Percentiles rank a stretch among this genome's conserved stretches.
Evolutionary conservation across 2,329 filamentous ascomycete species (phyloP).

Genomic region (Aciculosporium take): DNA sequence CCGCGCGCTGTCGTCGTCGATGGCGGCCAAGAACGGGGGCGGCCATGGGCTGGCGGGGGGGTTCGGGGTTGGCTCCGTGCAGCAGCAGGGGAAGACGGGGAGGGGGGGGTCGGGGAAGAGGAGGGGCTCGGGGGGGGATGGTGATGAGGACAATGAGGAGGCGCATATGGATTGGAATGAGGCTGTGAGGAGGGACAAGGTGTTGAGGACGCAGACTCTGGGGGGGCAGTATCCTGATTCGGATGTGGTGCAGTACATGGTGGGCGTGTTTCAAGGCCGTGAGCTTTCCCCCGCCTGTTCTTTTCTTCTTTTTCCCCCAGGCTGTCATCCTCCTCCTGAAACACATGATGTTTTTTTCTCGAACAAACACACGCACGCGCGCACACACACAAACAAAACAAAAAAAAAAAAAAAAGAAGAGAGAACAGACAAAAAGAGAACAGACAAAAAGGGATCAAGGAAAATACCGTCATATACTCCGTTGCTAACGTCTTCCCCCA

Average conservation of each 20-base stretch:
- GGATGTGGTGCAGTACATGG: slow-evolving; percentile 70
- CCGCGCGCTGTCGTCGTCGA: slow-evolving; percentile 51
- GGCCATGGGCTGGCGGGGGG: slow-evolving; percentile 59
- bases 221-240: slow-evolving; percentile 64
- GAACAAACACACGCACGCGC: no score
- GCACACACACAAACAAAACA: no score
- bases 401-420: not conserved
- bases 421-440: not conserved
- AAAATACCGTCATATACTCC: not conserved
- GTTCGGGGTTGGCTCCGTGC: slow-evolving; percentile 47
- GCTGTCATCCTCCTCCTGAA: slow-evolving; percentile 6
- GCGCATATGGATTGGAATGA: slow-evolving; percentile 47
- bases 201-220: slow-evolving; percentile 68
- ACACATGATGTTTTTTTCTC: no score
- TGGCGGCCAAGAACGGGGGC: slow-evolving; percentile 45
- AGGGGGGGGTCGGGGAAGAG: slow-evolving; percentile 27
- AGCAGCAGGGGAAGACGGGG: slow-evolving; percentile 25
- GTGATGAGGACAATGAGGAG: slow-evolving; percentile 35
- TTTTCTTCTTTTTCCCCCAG: not conserved
- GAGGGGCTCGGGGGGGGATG: slow-evolving; percentile 26
- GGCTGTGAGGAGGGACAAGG: slow-evolving; percentile 53
- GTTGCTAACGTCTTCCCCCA: slow-evolving; percentile 17
- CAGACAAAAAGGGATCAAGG: not conserved
- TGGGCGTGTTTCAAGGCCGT: slow-evolving; percentile 82
- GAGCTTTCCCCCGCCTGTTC: slow-evolving; percentile 18